Percentiles rank a stretch among this genome's conserved stretches.
phyloP scores from a whole-genome alignment of 192 early-diverging fungal genomes.

The Bifiguratus adelaidae region DNA sequence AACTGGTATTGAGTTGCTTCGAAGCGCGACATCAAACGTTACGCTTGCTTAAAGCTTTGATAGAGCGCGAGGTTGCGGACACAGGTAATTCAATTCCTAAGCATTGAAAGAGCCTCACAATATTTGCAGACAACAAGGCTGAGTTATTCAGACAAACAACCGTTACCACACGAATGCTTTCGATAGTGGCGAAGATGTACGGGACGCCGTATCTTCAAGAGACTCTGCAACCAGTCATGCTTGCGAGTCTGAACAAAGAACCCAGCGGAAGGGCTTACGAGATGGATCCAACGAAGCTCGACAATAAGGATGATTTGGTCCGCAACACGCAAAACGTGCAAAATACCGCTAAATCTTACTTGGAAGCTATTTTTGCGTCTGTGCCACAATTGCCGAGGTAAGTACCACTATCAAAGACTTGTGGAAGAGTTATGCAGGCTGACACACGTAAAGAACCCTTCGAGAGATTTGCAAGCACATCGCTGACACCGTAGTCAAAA shows the following conservation, averaged over 20 bases:
- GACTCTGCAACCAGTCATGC: slow-evolving; percentile 51
- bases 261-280: slow-evolving; percentile 61
- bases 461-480: slow-evolving; percentile 58
- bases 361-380: slow-evolving; percentile 59
- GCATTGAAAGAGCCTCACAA: no score
- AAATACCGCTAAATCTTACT: slow-evolving; percentile 44
- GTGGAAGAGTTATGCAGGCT: no score
- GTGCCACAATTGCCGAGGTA: slow-evolving; percentile 37
- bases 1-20: slow-evolving; percentile 56
- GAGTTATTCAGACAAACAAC: slow-evolving; percentile 75
- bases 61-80: slow-evolving; percentile 56
- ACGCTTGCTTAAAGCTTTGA: slow-evolving; percentile 49
- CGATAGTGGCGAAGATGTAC: slow-evolving; percentile 52
- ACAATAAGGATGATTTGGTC: slow-evolving; percentile 31
- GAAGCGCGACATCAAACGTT: slow-evolving; percentile 46
- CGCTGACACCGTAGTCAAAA: slow-evolving; percentile 39
- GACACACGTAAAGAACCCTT: slow-evolving; percentile 27
- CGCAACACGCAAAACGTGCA: slow-evolving; percentile 57
- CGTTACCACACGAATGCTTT: slow-evolving; percentile 63
- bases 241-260: slow-evolving; percentile 37
- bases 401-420: not conserved
- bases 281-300: slow-evolving; percentile 65
- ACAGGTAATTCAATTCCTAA: slow-evolving; percentile 43
- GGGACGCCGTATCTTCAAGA: slow-evolving; percentile 50
- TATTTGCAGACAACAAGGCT: slow-evolving; percentile 26